Evolutionary conservation across 371 early-diverging fungal genomes (phyloP), one percentile per base, ranked within the genome.

Genomic region (Mucor mucedo): DNA sequence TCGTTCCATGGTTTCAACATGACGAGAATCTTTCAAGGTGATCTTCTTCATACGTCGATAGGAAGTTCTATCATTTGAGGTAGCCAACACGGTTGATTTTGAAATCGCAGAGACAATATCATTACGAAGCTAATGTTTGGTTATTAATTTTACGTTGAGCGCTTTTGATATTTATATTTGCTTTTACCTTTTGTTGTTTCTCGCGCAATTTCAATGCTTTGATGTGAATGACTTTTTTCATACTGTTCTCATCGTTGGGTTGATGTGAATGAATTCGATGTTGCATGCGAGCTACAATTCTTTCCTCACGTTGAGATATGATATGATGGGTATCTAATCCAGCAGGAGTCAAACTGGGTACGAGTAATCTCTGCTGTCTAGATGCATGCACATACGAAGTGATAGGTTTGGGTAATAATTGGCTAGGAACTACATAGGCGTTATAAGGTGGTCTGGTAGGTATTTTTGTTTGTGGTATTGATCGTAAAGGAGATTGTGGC

Each of bases 11-110:
- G 86, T 86, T 71, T 97, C 98, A 3, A 95, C 94, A 72, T 90
- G 87, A 7, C 91, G 84, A 4, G 95, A 92, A 60, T 98, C 97
- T 28, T 94, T 87, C 48, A 93, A 69, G 2, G 93, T 87, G 63
- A 91, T 91, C 69, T 91, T 94, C 85, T 97, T 96, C 80, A 91
- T 81, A n/a, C 94, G 84, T 40, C 93, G 86, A 70, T 87, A 95
- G 3, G 86, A 76, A 1, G 85, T 65, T 44, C 95, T 83, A 72
- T 97, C 93, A 4, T 87, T 76, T 0, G 91, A 86, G 4, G 96
- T 92, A 2, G 87, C 84, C 40, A 96, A 75, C 49, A 89, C 87
- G 7, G 95, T 90, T 4, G 85, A 78, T 38, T 78, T 81, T 4
- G 76, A 71, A 69, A 90, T 75, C 27, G 88, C 87, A 47, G 84